These are phyloP conservation scores for Funneliformis mosseae DNA, from an alignment of 192 early-diverging fungal species.

Conservation along the genomic window DNA sequence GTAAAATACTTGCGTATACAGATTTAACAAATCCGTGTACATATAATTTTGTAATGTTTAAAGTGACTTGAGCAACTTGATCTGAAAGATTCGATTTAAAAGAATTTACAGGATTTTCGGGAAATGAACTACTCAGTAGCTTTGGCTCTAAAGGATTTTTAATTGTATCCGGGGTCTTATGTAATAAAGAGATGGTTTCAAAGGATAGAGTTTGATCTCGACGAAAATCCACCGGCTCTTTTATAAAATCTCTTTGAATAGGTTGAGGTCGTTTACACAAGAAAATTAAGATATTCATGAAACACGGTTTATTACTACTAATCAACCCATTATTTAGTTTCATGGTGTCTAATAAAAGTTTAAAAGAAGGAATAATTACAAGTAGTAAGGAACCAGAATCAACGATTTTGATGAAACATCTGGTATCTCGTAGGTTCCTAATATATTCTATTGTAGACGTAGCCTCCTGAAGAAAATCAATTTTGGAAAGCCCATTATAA, in stretches of 20 bases:
- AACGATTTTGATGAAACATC: constrained; percentile 60
- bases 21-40: constrained; percentile 57
- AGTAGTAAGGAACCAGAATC: constrained; percentile 51
- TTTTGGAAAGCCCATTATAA: constrained; percentile 38
- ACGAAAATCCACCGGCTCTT: not conserved
- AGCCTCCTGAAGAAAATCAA: constrained; percentile 19
- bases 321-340: constrained; percentile 21
- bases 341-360: constrained; percentile 41
- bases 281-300: constrained; percentile 49
- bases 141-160: constrained; percentile 23
- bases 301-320: constrained; percentile 18
- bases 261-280: constrained; percentile 55
- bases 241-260: not conserved
- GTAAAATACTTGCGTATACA: constrained; percentile 54
- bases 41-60: constrained; percentile 49
- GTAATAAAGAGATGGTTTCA: not conserved
- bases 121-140: constrained; percentile 23
- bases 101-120: not conserved
- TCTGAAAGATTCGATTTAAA: not conserved
- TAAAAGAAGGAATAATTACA: constrained; percentile 47
- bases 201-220: not conserved
- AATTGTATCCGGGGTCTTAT: not conserved
- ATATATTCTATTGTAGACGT: constrained; percentile 44
- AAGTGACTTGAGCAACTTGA: constrained; percentile 33
- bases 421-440: constrained; percentile 46